Percentiles rank a stretch among this genome's conserved stretches.
Conservation (phyloP, 257 asterid species). For the Solanum pennellii region DNA sequence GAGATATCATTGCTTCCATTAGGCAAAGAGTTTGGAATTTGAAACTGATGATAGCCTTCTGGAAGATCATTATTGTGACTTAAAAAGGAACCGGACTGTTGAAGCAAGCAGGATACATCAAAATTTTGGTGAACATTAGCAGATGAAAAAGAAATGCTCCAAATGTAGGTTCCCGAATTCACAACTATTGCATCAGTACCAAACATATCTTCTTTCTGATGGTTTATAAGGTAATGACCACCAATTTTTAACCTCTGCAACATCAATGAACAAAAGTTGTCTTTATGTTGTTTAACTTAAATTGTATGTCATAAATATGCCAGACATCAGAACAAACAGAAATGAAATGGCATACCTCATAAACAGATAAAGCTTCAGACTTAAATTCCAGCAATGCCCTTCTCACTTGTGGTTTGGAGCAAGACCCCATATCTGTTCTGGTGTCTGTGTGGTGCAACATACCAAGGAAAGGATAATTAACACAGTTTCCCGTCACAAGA, state of each 20-base stretch:
- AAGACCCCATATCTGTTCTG: slow-evolving; percentile 16
- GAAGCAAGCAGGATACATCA: slow-evolving; percentile 14
- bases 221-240: slow-evolving; percentile 44
- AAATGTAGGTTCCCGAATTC: slow-evolving; percentile 28
- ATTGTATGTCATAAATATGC: background rate
- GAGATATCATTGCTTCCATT: slow-evolving; percentile 8
- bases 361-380: slow-evolving; percentile 35
- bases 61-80: slow-evolving; percentile 16
- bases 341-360: slow-evolving; percentile 38
- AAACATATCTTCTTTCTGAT: slow-evolving; percentile 30
- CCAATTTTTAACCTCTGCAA: slow-evolving; percentile 71
- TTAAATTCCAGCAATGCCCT: slow-evolving; percentile 54
- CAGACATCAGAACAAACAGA: background rate
- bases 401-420: slow-evolving; percentile 28
- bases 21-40: slow-evolving; percentile 13
- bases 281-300: background rate
- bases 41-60: slow-evolving; percentile 9
- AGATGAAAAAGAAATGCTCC: slow-evolving; percentile 46
- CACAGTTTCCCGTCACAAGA: slow-evolving; percentile 26
- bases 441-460: slow-evolving; percentile 28
- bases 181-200: slow-evolving; percentile 20
- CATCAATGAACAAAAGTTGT: background rate
- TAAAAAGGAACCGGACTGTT: slow-evolving; percentile 1
- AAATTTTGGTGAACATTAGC: slow-evolving; percentile 23
- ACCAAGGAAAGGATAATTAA: slow-evolving; percentile 23